Evolutionary conservation across 495 filamentous ascomycete genomes (phyloP), one percentile per base, ranked within the genome.

Genomic region (Hyphodiscus hymeniophilus): DNA sequence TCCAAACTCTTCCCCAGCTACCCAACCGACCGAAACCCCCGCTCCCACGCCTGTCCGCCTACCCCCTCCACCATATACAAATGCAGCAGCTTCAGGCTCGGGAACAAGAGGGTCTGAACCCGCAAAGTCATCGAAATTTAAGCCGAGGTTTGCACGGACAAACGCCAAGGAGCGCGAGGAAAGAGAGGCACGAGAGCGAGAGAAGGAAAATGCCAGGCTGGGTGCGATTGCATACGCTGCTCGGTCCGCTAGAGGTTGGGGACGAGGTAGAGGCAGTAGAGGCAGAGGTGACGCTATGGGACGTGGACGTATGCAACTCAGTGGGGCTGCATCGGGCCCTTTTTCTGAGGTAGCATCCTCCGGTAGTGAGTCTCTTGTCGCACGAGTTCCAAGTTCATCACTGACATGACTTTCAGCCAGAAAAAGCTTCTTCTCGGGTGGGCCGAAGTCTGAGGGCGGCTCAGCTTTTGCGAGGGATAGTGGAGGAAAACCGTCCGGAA

Each of bases 231-330:
- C 40, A 8, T 38, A 11, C 28, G 17, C 11, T 22, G 41, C 20
- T 12, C 28, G 52, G 20, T 38, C 4, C 2, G 48, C 38, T 16
- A 50, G 52, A 34, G 54, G 47, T 1, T 38, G 39, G 15, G 15
- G 28, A 13, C 17, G 54, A 22, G 49, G 48, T 18, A 13, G 45
- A 13, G 52, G 18, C 4, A 40, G 48, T 13, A 39, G 53, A 28
- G 53, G 53, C 2, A 48, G 58, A 47, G 58, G 58, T 2, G 58
- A 60, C 53, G 51, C 34, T 40, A 57, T 60, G 58, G 58, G 54
- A 11, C 41, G 45, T n/a, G 42, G 50, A 6, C 38, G 43, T 11
- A 22, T 38, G 13, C 26, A 28, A 4, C 18, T 16, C 21, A 8
- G 23, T 41, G 22, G 16, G 17, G 17, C 40, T 38, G 57, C 54